Base-by-base conservation (phyloP, 129 eudicot genomes). In the Silybum marianum region DNA sequence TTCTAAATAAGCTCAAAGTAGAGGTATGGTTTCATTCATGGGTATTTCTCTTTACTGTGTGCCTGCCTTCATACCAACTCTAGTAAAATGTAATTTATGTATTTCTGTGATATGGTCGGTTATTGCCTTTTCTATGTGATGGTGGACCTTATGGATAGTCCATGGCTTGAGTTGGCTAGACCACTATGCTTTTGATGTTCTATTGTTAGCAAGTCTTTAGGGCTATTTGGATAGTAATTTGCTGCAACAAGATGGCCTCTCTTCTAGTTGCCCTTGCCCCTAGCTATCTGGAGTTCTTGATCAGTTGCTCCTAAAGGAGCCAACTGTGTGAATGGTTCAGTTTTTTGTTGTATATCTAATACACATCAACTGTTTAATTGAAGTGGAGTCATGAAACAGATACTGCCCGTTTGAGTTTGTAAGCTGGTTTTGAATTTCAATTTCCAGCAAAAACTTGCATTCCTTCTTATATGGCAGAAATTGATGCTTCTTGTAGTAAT, bases 1-100 rank as follows among this genome's bases (percentile, higher is more conserved):
- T 91, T 48, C 72, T 88, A 2, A 72, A 83, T n/a, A 78, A 88
- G 30, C 89, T 88, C 74, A 82, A 84, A 23, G 42, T 82, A 23
- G 86, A 88, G 95, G 95, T 88, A 34, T 81, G 70, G 2, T 46
- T 39, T 77, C 2, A 10, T 67, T 80, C 65, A 26, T 38, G 48
- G 73, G 12, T 21, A 30, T 71, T 28, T 21, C 10, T 32, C 19
- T 8, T 7, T 23, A 22, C 14, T 40, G 7, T 32, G 12, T 42
- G 60, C 7, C 7, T 71, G 24, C 22, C 74, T 48, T 40, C 34
- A 38, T 5, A 32, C 32, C 6, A 19, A 34, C 44, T 28, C 75
- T n/a, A 0, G 40, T 14, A 30, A 38, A 18, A 19, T 22, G 11
- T 40, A 34, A n/a, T 30, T 14, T 16, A 32, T 40, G 18, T 28